Evolutionary conservation across 192 early-diverging fungal genomes (phyloP).

Genomic region (Dimargaris xerosporica): DNA sequence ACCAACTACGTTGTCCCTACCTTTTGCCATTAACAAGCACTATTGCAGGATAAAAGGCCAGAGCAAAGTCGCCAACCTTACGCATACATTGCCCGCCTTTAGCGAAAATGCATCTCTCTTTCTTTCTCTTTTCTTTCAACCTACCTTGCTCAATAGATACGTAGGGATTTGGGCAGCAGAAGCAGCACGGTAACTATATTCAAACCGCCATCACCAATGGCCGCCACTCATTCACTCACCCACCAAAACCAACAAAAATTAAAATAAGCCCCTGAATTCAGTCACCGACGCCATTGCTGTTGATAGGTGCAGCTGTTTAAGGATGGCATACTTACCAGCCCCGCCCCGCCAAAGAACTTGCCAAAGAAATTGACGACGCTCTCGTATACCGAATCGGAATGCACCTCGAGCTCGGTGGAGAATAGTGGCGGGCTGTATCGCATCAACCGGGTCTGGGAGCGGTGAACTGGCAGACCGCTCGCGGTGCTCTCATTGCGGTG

Average conservation of each 20-base stretch:
- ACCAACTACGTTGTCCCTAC: background rate
- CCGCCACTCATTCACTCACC: background rate
- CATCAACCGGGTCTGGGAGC: no score
- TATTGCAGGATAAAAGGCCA: background rate
- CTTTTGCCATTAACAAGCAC: background rate
- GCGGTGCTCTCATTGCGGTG: no score
- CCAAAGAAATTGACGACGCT: constrained; percentile 22
- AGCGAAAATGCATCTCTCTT: no score
- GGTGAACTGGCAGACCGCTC: no score
- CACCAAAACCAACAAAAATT: background rate
- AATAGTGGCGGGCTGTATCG: no score
- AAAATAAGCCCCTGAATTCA: background rate
- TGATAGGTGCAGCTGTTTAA: background rate
- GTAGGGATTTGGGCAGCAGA: constrained; percentile 32
- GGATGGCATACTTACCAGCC: background rate
- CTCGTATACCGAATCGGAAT: constrained; percentile 18
- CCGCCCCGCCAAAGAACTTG: constrained; percentile 19
- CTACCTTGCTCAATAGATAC: background rate
- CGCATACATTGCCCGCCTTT: background rate
- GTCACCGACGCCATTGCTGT: background rate
- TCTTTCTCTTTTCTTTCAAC: no score
- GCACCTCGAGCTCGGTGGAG: no score
- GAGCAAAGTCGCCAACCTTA: background rate
- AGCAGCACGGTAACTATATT: constrained; percentile 25
- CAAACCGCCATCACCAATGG: background rate